Conservation (phyloP, 1,139 yeast species). For the Yamadazyma jaroonii region DNA sequence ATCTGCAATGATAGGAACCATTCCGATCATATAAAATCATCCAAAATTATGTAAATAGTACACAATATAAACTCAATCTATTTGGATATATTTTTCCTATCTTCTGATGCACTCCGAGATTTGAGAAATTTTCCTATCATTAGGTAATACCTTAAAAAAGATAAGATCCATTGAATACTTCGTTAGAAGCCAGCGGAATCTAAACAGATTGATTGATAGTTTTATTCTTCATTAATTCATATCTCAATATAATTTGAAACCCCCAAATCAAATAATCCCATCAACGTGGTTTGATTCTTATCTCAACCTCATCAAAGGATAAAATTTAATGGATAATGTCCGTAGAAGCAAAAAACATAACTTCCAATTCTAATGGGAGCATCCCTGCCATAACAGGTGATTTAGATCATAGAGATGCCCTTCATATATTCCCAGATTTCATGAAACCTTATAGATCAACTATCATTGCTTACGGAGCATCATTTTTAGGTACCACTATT, state of each 20-base stretch:
- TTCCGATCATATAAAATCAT: too few relatives aligned
- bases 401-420: conserved; percentile 33
- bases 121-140: background rate
- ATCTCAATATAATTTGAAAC: too few relatives aligned
- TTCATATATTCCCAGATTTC: conserved; percentile 48
- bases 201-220: too few relatives aligned
- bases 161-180: too few relatives aligned
- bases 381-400: conserved; percentile 47
- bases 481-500: conserved; percentile 63
- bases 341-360: background rate
- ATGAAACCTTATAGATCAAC: conserved; percentile 58
- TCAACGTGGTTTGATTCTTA: background rate
- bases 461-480: conserved; percentile 61
- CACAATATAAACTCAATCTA: too few relatives aligned
- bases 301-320: background rate
- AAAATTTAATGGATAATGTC: conserved; percentile 2
- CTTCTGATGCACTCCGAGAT: background rate
- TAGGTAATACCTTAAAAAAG: too few relatives aligned
- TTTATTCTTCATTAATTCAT: too few relatives aligned
- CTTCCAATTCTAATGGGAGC: conserved; percentile 10
- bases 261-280: background rate
- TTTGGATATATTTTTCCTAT: too few relatives aligned
- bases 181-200: too few relatives aligned
- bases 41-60: too few relatives aligned
- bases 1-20: too few relatives aligned